Base-by-base conservation (phyloP, 1,284 basidiomycete genomes). In the Trichosporon asahii region DNA sequence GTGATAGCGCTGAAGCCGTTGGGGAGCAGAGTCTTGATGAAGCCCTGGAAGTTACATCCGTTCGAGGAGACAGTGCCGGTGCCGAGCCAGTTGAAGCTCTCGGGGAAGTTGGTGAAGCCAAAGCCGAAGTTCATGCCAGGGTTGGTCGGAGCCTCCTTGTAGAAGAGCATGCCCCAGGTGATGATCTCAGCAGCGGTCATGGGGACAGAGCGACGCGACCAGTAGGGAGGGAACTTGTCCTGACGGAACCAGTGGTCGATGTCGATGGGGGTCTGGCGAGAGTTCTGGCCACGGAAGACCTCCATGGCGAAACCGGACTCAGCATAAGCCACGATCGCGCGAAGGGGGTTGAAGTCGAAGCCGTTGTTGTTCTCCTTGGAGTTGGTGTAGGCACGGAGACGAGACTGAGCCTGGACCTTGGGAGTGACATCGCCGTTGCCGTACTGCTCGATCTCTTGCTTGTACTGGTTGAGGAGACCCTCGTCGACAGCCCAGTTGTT, bases 301-400 rank as follows among this genome's bases (percentile, higher is more conserved):
- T 70, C 68, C 60, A 61, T 57, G 11, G 31, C 35, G 37, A 70
- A 70, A 14, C 65, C 68, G 18, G 65, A 66, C 68, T 70, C 68
- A 65, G 68, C 68, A 61, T 70, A 70, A 7, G 65, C 65, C 25
- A 70, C 68, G 35, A 70, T 55, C 23, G 65, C 44, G 61, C 68
- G 68, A 8, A 35, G 37, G 4, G 46, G 31, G 65, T 69, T 69
- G 33, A 69, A 27, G 68, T 69, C 68, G 46, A 65, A 33, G 65
- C 33, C 66, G 66, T 60, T 55, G 49, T 31, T 66, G 49, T 66
- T 55, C 21, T n/a, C 21, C 31, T 40, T 61, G 6, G 57, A 61
- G 57, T 61, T 61, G 14, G 27, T 61, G 57, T 61, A 61, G 27
- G 57, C 44, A 35, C 63, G 63, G 35, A 40, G 33, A 37, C 63